Percentiles rank a stretch among this genome's conserved stretches.
These are phyloP conservation scores for Penicillium coffeae DNA, from an alignment of 495 filamentous ascomycete species.

Conservation along the genomic window DNA sequence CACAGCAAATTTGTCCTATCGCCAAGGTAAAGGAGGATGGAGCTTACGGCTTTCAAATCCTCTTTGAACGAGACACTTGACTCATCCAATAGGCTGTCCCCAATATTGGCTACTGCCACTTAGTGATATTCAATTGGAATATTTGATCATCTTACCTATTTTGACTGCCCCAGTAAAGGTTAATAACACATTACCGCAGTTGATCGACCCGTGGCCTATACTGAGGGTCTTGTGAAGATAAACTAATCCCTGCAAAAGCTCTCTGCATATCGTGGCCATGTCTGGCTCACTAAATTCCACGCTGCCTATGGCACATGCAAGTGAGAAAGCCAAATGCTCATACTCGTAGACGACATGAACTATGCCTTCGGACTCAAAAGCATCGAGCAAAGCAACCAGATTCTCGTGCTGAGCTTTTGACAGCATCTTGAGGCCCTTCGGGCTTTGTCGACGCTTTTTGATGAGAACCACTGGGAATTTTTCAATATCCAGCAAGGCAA, in stretches of 20 bases:
- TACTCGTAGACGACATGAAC: constrained; percentile 9
- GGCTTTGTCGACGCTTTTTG: neutral
- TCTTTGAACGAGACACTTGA: neutral
- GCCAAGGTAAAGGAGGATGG: neutral
- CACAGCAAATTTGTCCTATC: neutral
- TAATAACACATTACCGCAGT: constrained; percentile 6
- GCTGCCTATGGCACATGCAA: constrained; percentile 3
- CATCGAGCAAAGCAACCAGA: constrained; percentile 1
- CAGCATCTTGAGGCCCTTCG: neutral
- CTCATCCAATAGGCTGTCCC: constrained; percentile 5
- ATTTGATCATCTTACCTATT: constrained; percentile 13
- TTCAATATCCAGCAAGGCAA: constrained; percentile 4
- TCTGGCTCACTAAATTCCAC: constrained; percentile 11
- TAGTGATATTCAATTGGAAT: too few relatives aligned
- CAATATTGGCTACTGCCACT: constrained; percentile 14
- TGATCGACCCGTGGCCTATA: constrained; percentile 4
- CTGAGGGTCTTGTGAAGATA: constrained; percentile 10
- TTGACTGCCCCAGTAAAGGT: constrained; percentile 4
- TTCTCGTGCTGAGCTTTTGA: constrained; percentile 1
- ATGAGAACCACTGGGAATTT: constrained; percentile 1
- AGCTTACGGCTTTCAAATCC: neutral
- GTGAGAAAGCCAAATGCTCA: constrained; percentile 7
- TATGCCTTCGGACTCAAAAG: neutral
- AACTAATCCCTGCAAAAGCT: constrained; percentile 6
- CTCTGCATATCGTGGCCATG: constrained; percentile 10